Percentiles rank a stretch among this genome's conserved stretches.
Conservation (phyloP, 2,329 filamentous ascomycete genomes). For the Parascedosporium putredinis region DNA sequence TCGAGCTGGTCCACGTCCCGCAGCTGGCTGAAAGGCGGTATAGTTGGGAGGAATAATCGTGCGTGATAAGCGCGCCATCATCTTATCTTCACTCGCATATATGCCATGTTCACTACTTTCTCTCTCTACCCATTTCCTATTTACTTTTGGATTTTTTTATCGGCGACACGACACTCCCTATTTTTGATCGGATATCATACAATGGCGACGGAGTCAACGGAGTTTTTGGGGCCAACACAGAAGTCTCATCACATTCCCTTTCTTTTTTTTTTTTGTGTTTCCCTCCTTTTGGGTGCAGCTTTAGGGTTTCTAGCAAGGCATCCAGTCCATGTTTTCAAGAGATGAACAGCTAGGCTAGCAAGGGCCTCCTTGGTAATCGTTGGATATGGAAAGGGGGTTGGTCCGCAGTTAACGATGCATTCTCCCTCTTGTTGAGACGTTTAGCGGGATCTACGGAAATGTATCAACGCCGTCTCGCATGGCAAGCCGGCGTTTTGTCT, state of each 20-base stretch:
- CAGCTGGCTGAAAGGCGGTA: constrained; percentile 39
- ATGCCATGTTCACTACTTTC: not conserved
- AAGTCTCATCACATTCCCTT: not conserved
- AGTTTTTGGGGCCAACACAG: not conserved
- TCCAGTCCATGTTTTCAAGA: too few relatives aligned
- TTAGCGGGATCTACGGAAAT: too few relatives aligned
- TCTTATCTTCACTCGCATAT: not conserved
- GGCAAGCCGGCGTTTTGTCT: too few relatives aligned
- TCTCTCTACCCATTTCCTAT: not conserved
- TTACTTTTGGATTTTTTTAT: not conserved
- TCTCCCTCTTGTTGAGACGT: too few relatives aligned
- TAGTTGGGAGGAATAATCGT: constrained; percentile 37
- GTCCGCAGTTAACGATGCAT: too few relatives aligned
- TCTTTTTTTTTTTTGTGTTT: not conserved
- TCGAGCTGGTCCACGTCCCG: constrained; percentile 39
- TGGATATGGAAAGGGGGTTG: too few relatives aligned
- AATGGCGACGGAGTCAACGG: not conserved
- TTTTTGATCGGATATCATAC: not conserved
- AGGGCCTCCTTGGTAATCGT: too few relatives aligned
- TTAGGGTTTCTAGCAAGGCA: too few relatives aligned
- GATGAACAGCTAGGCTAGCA: too few relatives aligned
- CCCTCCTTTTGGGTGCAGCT: too few relatives aligned
- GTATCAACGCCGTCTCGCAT: too few relatives aligned
- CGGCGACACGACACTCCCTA: not conserved
- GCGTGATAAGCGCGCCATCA: constrained; percentile 7